Evolutionary conservation across 2,329 filamentous ascomycete genomes (phyloP).

Genomic region (Hortaea sp.): DNA sequence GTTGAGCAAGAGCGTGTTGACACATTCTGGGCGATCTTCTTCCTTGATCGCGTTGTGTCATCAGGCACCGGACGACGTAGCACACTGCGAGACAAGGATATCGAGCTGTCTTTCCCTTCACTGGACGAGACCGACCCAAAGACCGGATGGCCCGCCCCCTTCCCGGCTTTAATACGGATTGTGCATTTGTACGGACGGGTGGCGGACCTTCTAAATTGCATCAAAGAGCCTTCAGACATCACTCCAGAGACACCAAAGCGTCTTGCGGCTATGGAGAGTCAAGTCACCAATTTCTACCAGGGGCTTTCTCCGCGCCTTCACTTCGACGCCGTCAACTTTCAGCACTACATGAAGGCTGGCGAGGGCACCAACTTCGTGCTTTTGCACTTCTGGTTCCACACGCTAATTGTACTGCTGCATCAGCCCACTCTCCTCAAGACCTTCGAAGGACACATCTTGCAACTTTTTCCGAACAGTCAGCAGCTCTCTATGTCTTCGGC

Average conservation of each 20-base stretch:
- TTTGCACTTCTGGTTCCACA: conserved; percentile 82
- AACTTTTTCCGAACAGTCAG: conserved; percentile 68
- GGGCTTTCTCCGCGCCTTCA: conserved; percentile 63
- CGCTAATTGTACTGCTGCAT: conserved; percentile 73
- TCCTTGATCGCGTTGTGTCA: conserved; percentile 77
- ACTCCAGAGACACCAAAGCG: conserved; percentile 63
- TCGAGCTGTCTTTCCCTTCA: conserved; percentile 62
- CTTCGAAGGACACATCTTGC: conserved; percentile 58
- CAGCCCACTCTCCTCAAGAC: conserved; percentile 74
- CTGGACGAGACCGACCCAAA: conserved; percentile 42
- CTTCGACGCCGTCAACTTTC: conserved; percentile 80
- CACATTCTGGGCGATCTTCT: conserved; percentile 84
- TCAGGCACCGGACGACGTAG: conserved; percentile 78
- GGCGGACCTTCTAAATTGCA: conserved; percentile 74
- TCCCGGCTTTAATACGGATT: conserved; percentile 70
- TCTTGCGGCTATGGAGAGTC: conserved; percentile 67
- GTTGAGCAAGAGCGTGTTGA: conserved; percentile 75
- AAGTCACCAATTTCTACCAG: conserved; percentile 66
- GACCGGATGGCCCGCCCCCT: conserved; percentile 65
- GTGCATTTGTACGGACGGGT: conserved; percentile 79
- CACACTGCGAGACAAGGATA: conserved; percentile 73
- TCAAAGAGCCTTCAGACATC: conserved; percentile 62
- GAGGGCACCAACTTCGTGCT: conserved; percentile 82
- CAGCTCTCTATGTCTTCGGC: conserved; percentile 79
- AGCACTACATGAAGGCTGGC: conserved; percentile 67